Evolutionary conservation across 2,329 filamentous ascomycete genomes (phyloP), one percentile per base, ranked within the genome.

Genomic region (Aspergillus texensis): DNA sequence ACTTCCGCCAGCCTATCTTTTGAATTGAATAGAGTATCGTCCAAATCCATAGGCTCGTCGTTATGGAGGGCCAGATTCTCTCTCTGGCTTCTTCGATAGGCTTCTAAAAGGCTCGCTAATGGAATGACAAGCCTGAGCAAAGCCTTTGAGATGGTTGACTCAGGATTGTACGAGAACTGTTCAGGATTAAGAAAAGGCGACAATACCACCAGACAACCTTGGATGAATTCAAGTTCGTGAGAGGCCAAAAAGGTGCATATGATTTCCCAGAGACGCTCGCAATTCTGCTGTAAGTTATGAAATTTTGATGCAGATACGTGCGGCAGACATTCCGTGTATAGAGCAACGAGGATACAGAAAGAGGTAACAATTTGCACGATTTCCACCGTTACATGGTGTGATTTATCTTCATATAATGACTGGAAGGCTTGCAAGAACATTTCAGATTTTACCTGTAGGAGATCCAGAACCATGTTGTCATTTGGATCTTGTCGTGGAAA

Each of bases 351-450:
- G 24, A 84, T 75, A 69, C 82, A 84, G 53, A 84, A 77, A n/a
- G 80, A 83, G 6, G 76, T 74, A n/a, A 85, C 61, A 34, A 83
- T 78, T 43, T 83, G 82, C 65, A 85, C 71, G 70, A 84, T 80
- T 61, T 86, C 83, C 8, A 77, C 70, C 28, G 80, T 84, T 19
- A 86, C 75, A 67, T 78, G 78, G 58, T 80, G 77, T n/a, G 77
- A 73, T 50, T 77, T 81, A 21, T 82, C 77, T 43, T 76, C 69
- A 32, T 69, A 74, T 62, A 80, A 74, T 26, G 78, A 75, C 56
- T 74, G 74, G 82, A 83, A 85, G 12, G 74, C 72, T 62, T 81
- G 78, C 41, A 73, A 69, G 45, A 83, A 79, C 28, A 73, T 74
- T 41, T 84, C 82, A 10, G 81, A 70, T 70, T 84, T 83, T 16